These are phyloP conservation scores for Cenococcum geophilum DNA, from an alignment of 495 filamentous ascomycete genomes.

Conservation along the genomic window DNA sequence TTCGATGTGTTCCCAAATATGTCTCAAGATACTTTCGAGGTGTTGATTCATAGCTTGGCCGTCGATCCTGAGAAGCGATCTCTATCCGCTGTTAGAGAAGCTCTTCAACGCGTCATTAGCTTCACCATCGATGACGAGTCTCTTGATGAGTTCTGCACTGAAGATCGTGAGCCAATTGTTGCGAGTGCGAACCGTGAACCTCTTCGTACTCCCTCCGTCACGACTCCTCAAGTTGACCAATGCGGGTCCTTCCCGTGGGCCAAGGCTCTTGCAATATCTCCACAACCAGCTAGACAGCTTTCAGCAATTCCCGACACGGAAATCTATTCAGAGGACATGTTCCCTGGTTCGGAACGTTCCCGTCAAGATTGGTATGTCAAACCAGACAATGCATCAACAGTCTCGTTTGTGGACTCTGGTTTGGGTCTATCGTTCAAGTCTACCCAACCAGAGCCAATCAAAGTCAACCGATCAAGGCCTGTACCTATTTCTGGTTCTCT, in stretches of 20 bases:
- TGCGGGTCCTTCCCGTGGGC: constrained; percentile 92
- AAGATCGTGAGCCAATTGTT: constrained; percentile 62
- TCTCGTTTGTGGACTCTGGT: constrained; percentile 69
- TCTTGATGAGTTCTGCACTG: constrained; percentile 89
- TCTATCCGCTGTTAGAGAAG: constrained; percentile 65
- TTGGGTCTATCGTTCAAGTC: constrained; percentile 66
- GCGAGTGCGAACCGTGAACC: constrained; percentile 89
- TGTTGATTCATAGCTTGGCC: constrained; percentile 78
- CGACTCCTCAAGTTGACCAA: constrained; percentile 73
- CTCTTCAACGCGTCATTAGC: constrained; percentile 69
- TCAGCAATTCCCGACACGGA: constrained; percentile 76
- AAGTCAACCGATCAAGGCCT: constrained; percentile 40
- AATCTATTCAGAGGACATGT: constrained; percentile 81
- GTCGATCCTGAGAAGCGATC: constrained; percentile 88
- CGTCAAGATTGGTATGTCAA: constrained; percentile 43
- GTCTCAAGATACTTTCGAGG: constrained; percentile 95
- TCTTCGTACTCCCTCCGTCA: constrained; percentile 89
- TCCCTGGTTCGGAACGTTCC: constrained; percentile 66
- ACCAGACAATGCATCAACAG: constrained; percentile 68
- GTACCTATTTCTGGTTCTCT: constrained; percentile 69
- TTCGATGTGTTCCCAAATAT: constrained; percentile 98
- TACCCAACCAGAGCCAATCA: constrained; percentile 37
- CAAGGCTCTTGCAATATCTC: constrained; percentile 75
- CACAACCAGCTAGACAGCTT: constrained; percentile 71
- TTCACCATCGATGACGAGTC: constrained; percentile 93